Evolutionary conservation across 441 rosid species (phyloP), one percentile per base, ranked within the genome.

Genomic region (Pelargonium citronellum): DNA sequence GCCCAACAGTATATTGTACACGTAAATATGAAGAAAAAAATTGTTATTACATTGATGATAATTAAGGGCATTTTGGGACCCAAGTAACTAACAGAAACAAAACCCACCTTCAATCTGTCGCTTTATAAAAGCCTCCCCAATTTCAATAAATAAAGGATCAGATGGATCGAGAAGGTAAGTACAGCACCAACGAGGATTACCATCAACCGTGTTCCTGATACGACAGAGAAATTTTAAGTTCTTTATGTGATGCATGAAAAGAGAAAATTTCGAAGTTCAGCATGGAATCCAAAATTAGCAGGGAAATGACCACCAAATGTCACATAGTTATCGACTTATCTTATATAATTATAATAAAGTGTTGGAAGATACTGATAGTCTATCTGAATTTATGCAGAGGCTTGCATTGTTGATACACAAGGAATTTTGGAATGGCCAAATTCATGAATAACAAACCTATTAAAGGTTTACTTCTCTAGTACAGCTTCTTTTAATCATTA

Each of bases 131-230:
- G 93, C 96, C 84, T 89, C 83, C 68, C 98, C 98, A 71, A 95
- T 87, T 75, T 89, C 87, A 76, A 89, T 75, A 80, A 95, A 95
- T 76, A 92, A 80, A 67, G 98, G 90, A 80, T 95, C 98, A 69
- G 92, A 84, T 67, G 99, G 98, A 81, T 80, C 79, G 65, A 95
- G 90, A 75, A 95, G 98, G 84, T 86, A 95, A 30, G 99, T 95
- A 77, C 99, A 95, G 77, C 98, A 92, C 99, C 99, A 95, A 66
- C 79, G 92, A 67, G 90, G 76, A 83, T 91, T 82, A 73, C 87
- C 84, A 79, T 91, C 87, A 79, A 95, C 98, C 7, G 98, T 92
- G 79, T 92, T 95, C 99, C 98, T 95, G 75, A 20, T 37, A 69
- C 49, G 67, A 84, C 67, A 8, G 46, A 67, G 63, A 71, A 67